phyloP scores from a whole-genome alignment of 1,284 basidiomycete species.

The Xerocomus nothofagi region DNA sequence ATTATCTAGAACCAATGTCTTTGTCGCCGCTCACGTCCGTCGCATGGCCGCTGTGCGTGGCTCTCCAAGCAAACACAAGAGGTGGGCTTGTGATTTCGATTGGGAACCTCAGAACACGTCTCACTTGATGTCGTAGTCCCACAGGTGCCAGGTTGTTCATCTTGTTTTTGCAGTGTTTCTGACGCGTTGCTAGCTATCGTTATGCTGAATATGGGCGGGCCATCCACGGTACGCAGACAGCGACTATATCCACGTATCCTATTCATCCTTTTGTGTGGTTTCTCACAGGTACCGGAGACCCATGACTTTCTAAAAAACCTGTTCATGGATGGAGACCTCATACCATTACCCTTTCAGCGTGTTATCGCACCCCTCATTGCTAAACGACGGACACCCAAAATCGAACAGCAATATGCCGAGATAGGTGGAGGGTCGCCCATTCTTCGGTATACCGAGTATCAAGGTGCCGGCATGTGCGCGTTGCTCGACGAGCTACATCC shows the following conservation, averaged over 20 bases:
- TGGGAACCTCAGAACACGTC: neutral
- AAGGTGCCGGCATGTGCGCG: constrained; percentile 89
- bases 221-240: constrained; percentile 71
- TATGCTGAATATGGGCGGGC: constrained; percentile 99
- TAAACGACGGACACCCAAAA: constrained; percentile 87
- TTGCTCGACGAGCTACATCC: constrained; percentile 94
- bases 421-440: constrained; percentile 99
- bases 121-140: constrained; percentile 25
- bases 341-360: constrained; percentile 92
- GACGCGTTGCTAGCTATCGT: constrained; percentile 67
- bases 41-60: constrained; percentile 28
- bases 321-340: constrained; percentile 94
- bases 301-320: constrained; percentile 91
- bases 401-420: constrained; percentile 90
- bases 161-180: neutral
- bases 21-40: constrained; percentile 4
- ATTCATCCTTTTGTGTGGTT: constrained; percentile 3
- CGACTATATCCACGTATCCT: neutral
- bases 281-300: constrained; percentile 74
- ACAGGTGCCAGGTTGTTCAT: constrained; percentile 24
- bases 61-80: constrained; percentile 18
- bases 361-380: constrained; percentile 90
- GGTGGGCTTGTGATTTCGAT: constrained; percentile 11
- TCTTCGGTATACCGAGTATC: constrained; percentile 83
- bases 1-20: neutral